Percentiles rank a stretch among this genome's conserved stretches.
phyloP scores from a whole-genome alignment of 2,329 filamentous ascomycete species.

The Fusarium tjaetaba region DNA sequence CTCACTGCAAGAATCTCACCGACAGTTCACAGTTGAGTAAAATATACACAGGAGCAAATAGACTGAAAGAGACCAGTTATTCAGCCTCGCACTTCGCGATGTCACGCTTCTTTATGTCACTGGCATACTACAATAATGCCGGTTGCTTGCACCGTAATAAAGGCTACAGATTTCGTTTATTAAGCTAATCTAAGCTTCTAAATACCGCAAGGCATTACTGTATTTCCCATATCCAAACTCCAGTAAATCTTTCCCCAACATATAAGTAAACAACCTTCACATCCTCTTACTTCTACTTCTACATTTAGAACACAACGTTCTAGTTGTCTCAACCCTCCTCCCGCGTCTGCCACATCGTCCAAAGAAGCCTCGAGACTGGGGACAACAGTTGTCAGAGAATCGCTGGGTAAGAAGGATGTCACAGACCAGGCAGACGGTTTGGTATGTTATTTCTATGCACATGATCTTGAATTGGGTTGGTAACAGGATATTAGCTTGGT shows the following conservation, averaged over 20 bases:
- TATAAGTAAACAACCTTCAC: neutral
- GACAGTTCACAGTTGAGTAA: neutral
- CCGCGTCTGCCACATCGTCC: neutral
- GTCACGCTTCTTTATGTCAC: accelerated
- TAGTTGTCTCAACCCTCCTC: neutral
- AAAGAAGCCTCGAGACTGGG: neutral
- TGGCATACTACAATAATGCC: accelerated
- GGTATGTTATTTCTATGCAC: neutral
- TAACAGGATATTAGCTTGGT: no score
- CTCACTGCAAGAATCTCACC: neutral
- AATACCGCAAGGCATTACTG: no score
- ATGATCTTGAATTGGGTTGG: neutral
- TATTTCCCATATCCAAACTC: no score
- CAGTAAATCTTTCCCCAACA: no score
- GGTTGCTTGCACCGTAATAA: accelerated
- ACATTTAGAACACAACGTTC: neutral
- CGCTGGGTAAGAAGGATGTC: neutral
- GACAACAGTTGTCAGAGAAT: neutral
- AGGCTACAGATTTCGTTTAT: accelerated
- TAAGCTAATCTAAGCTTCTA: accelerated
- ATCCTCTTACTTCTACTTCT: neutral
- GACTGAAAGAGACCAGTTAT: neutral
- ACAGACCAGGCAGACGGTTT: neutral
- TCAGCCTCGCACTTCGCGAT: neutral
- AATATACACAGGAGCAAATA: neutral